phyloP scores from a whole-genome alignment of 2,329 filamentous ascomycete species.

The Penicillium hordei region DNA sequence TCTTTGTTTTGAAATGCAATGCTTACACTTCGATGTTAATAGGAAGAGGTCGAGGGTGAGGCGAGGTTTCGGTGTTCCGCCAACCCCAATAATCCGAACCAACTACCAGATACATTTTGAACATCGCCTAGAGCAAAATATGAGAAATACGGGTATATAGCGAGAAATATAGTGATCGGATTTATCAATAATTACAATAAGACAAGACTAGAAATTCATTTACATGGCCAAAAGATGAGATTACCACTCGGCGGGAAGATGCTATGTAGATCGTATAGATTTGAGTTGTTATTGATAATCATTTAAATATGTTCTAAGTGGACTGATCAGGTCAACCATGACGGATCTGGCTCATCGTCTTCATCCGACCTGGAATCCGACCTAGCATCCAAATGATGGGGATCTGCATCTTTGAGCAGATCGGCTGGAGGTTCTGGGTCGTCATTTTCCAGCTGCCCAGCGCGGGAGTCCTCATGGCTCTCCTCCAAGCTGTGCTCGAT shows the following conservation, averaged over 20 bases:
- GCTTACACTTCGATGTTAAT: neutral
- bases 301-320: conserved; percentile 5
- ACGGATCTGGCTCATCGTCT: conserved; percentile 47
- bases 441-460: conserved; percentile 28
- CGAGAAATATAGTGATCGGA: neutral
- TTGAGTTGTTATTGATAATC: neutral
- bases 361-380: conserved; percentile 36
- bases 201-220: neutral
- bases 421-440: conserved; percentile 41
- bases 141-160: neutral
- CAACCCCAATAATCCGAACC: neutral
- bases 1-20: neutral
- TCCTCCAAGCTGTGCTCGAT: conserved; percentile 1
- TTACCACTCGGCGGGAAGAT: neutral
- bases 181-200: neutral
- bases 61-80: neutral
- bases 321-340: conserved; percentile 40
- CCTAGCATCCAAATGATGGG: conserved; percentile 23
- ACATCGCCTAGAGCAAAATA: neutral
- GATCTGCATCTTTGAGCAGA: conserved; percentile 32
- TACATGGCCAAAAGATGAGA: neutral
- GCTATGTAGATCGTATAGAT: neutral
- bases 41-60: neutral
- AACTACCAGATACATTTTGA: neutral
- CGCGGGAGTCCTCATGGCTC: conserved; percentile 8